Conservation (phyloP, 345 rosid genomes). For the Eutrema yunnanense region DNA sequence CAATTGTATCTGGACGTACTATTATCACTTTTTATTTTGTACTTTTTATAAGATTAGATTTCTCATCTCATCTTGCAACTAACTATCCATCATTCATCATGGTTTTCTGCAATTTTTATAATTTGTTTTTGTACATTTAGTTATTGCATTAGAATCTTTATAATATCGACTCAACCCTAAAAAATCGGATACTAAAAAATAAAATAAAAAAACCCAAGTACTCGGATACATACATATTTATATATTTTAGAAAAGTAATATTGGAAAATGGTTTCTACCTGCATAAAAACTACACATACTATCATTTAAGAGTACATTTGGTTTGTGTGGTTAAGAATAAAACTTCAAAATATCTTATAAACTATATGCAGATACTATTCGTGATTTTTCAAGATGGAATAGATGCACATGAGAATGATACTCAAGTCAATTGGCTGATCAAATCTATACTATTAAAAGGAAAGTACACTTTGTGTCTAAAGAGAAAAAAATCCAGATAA, state of each 20-base stretch:
- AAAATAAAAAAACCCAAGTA: no score
- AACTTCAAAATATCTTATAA: neutral
- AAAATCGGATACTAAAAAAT: neutral
- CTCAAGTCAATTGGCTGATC: neutral
- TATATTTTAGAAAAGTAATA: neutral
- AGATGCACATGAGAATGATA: conserved; percentile 9
- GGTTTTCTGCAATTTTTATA: neutral
- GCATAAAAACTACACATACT: neutral
- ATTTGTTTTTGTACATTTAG: neutral
- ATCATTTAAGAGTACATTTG: neutral
- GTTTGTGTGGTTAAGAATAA: neutral
- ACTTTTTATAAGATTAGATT: conserved; percentile 3
- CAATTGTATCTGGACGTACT: conserved; percentile 23
- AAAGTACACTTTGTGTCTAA: no score
- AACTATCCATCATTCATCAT: conserved; percentile 16
- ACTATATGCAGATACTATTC: neutral
- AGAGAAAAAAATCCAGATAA: no score
- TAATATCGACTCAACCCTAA: neutral
- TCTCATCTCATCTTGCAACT: conserved; percentile 10
- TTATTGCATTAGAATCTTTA: neutral
- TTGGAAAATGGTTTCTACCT: neutral
- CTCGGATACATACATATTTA: neutral
- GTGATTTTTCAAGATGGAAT: neutral
- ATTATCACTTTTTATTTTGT: conserved; percentile 9
- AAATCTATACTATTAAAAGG: no score